Evolutionary conservation across 2,329 filamentous ascomycete species (phyloP).

Genomic region (Rhytidhysteron rufulum): DNA sequence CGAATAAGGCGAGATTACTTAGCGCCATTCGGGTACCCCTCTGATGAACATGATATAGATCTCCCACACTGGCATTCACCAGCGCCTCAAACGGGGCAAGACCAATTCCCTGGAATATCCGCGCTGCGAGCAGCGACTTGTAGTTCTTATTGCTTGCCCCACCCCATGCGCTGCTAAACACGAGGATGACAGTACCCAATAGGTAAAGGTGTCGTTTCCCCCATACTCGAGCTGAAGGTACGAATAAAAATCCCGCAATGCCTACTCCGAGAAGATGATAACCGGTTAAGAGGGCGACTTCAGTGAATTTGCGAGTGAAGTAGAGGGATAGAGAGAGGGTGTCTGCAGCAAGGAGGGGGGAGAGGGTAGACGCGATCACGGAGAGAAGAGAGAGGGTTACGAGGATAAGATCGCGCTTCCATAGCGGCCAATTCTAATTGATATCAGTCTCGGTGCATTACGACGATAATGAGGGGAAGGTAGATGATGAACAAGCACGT

Average conservation of each 20-base stretch:
- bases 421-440: constrained; percentile 74
- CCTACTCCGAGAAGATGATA: constrained; percentile 84
- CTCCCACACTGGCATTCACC: constrained; percentile 83
- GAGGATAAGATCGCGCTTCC: constrained; percentile 78
- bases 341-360: constrained; percentile 83
- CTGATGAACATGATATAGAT: constrained; percentile 86
- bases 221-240: constrained; percentile 84
- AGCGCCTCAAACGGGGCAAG: constrained; percentile 86
- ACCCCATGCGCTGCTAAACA: constrained; percentile 74
- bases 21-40: constrained; percentile 85
- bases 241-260: constrained; percentile 76
- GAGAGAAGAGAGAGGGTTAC: constrained; percentile 73
- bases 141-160: constrained; percentile 67
- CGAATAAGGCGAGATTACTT: constrained; percentile 66
- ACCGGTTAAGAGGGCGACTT: constrained; percentile 77
- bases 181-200: constrained; percentile 68
- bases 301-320: constrained; percentile 65
- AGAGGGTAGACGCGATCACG: constrained; percentile 79
- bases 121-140: constrained; percentile 68
- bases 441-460: constrained; percentile 3
- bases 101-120: constrained; percentile 81
- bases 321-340: constrained; percentile 71
- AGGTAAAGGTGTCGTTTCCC: constrained; percentile 89
- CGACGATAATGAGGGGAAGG: no score
- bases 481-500: constrained; percentile 19